A percentile compares a stretch with the other conserved stretches of the same genome.
These are phyloP conservation scores for Didymella glomerata DNA, from an alignment of 2,329 filamentous ascomycete species.

Conservation along the genomic window DNA sequence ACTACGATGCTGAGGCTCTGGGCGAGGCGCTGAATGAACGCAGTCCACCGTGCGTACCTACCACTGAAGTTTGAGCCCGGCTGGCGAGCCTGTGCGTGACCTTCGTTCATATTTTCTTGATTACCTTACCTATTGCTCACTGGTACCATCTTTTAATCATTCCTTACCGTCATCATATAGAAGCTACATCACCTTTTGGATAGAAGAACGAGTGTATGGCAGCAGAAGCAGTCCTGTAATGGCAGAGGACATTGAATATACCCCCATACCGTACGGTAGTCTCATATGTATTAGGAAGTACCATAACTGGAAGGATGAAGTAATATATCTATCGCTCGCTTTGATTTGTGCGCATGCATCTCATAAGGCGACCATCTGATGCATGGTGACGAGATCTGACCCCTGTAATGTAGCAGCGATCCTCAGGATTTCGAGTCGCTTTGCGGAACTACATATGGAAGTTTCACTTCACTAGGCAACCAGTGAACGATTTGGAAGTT, in stretches of 20 bases:
- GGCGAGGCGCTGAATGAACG: slow-evolving; percentile 47
- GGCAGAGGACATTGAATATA: slow-evolving; percentile 7
- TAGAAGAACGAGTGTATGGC: slow-evolving; percentile 11
- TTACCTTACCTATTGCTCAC: not conserved
- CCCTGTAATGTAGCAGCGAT: too few relatives aligned
- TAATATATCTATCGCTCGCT: too few relatives aligned
- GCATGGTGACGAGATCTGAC: too few relatives aligned
- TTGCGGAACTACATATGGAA: too few relatives aligned
- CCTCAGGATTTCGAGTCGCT: too few relatives aligned
- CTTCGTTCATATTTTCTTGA: slow-evolving; percentile 7
- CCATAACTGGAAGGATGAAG: too few relatives aligned
- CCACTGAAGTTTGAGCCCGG: not conserved
- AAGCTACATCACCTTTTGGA: not conserved
- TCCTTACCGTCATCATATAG: slow-evolving; percentile 6
- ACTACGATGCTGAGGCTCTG: slow-evolving; percentile 51
- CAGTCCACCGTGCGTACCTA: slow-evolving; percentile 6
- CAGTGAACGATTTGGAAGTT: too few relatives aligned
- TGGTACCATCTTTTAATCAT: slow-evolving; percentile 19
- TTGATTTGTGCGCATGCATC: too few relatives aligned
- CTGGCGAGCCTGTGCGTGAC: not conserved
- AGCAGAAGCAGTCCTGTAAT: not conserved
- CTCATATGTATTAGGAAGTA: slow-evolving; percentile 22
- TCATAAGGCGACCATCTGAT: too few relatives aligned
- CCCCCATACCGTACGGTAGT: slow-evolving; percentile 11
- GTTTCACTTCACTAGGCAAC: too few relatives aligned